Percentiles rank a stretch among this genome's conserved stretches.
phyloP scores from a whole-genome alignment of 2,329 filamentous ascomycete species.

The Rhinocladiella similis region DNA sequence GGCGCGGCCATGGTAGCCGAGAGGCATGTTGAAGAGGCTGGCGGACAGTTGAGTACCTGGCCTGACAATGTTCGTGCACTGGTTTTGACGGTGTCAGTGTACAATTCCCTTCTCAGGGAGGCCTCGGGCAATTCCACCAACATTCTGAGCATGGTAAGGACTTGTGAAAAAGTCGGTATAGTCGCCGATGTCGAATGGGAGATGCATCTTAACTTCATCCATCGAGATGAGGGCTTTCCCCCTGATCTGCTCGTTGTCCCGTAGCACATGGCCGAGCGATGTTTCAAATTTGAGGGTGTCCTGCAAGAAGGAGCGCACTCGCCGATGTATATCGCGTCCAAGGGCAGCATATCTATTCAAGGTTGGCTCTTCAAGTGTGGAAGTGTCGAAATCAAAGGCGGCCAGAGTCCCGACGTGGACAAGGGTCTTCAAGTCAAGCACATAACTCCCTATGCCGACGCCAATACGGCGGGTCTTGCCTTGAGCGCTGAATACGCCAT shows the following conservation, averaged over 20 bases:
- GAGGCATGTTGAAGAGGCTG: constrained; percentile 6
- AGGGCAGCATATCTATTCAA: constrained; percentile 55
- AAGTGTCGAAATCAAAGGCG: constrained; percentile 2
- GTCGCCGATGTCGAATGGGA: constrained; percentile 57
- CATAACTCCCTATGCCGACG: constrained; percentile 8
- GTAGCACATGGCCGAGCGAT: too few species aligned
- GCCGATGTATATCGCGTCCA: constrained; percentile 38
- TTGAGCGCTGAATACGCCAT: constrained; percentile 6
- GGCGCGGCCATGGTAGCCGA: constrained; percentile 39
- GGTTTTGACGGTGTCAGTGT: too few species aligned
- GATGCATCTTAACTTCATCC: constrained; percentile 48
- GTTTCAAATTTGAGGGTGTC: neutral
- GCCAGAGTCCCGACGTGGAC: constrained; percentile 1
- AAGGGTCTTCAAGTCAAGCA: constrained; percentile 7
- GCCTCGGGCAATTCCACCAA: constrained; percentile 28
- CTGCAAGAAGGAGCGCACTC: constrained; percentile 44
- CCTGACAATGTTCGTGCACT: constrained; percentile 69
- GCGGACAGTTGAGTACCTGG: constrained; percentile 51
- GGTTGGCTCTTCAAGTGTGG: constrained; percentile 24
- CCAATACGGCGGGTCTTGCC: neutral
- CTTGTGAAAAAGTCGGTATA: constrained; percentile 61
- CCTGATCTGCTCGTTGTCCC: neutral
- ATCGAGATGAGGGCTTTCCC: constrained; percentile 32
- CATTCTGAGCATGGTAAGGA: constrained; percentile 55
- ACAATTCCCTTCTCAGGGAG: too few species aligned